Percentiles rank a stretch among this genome's conserved stretches.
Conservation (phyloP, 768 basidiomycete genomes). For the Panellus pusillus region DNA sequence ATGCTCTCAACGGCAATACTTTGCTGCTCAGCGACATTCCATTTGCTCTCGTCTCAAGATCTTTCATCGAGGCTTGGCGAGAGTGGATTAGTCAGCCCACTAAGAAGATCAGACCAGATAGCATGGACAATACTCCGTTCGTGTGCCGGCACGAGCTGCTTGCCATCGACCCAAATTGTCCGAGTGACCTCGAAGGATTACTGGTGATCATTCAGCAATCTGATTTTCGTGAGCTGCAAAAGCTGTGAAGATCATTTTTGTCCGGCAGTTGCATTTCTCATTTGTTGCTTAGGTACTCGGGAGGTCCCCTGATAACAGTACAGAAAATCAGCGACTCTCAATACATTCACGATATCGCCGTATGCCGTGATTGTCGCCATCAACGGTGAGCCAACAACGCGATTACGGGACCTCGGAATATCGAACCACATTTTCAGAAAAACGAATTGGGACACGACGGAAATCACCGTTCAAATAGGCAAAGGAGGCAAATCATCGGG, state of each 20-base stretch:
- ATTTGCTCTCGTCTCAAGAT: constrained; percentile 59
- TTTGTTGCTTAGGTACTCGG: constrained; percentile 48
- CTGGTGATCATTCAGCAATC: constrained; percentile 55
- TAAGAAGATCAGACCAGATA: constrained; percentile 56
- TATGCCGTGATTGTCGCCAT: constrained; percentile 62
- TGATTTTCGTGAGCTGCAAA: constrained; percentile 65
- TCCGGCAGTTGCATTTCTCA: not conserved
- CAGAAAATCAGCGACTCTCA: constrained; percentile 35
- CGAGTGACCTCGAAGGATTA: constrained; percentile 56
- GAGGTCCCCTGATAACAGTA: constrained; percentile 53
- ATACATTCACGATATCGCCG: constrained; percentile 50
- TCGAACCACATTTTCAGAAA: constrained; percentile 36
- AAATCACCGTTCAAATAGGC: constrained; percentile 53
- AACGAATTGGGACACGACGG: constrained; percentile 57
- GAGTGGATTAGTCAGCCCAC: constrained; percentile 65
- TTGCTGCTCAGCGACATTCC: constrained; percentile 47
- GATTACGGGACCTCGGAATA: not conserved
- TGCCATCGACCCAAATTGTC: constrained; percentile 62
- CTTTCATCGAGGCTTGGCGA: constrained; percentile 68
- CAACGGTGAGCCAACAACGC: constrained; percentile 43
- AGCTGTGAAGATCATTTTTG: constrained; percentile 46
- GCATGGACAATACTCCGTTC: constrained; percentile 60
- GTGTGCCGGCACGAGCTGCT: constrained; percentile 69
- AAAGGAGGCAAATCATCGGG: constrained; percentile 21
- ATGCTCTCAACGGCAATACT: constrained; percentile 45